phyloP scores from a whole-genome alignment of 164 flowering plant genomes.

The Dillenia turbinata region DNA sequence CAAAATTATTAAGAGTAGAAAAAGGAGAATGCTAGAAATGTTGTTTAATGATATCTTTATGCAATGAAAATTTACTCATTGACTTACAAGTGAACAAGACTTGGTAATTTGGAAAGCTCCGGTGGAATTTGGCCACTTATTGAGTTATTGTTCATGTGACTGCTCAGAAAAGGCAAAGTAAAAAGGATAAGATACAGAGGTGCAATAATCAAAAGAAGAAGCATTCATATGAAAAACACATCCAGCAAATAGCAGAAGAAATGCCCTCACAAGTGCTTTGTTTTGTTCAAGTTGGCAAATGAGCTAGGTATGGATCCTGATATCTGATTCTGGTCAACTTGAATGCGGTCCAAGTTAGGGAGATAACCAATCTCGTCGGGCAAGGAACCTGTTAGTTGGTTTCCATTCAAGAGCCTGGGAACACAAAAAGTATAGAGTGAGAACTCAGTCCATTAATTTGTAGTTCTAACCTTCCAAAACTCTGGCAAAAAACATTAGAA shows the following conservation, averaged over 20 bases:
- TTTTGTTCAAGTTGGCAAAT: slow-evolving; percentile 57
- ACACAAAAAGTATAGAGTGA: neutral
- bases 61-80: neutral
- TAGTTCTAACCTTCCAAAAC: no score
- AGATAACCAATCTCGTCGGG: slow-evolving; percentile 83
- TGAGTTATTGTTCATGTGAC: slow-evolving; percentile 95
- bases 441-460: neutral
- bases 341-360: slow-evolving; percentile 60
- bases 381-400: slow-evolving; percentile 60
- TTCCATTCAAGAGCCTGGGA: slow-evolving; percentile 78
- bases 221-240: neutral
- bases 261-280: slow-evolving; percentile 60
- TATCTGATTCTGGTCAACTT: slow-evolving; percentile 72
- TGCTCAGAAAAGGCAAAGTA: slow-evolving; percentile 23
- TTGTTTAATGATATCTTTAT: neutral
- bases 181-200: neutral
- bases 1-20: neutral
- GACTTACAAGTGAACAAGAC: slow-evolving; percentile 83
- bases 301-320: slow-evolving; percentile 76
- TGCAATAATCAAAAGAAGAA: neutral
- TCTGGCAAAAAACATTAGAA: no score
- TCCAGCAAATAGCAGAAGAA: neutral
- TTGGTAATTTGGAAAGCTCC: slow-evolving; percentile 59
- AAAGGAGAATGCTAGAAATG: neutral
- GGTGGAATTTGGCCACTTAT: slow-evolving; percentile 83